Percentiles rank a stretch among this genome's conserved stretches.
Evolutionary conservation across 2,329 filamentous ascomycete genomes (phyloP).

Genomic region (Colletotrichum truncatum): DNA sequence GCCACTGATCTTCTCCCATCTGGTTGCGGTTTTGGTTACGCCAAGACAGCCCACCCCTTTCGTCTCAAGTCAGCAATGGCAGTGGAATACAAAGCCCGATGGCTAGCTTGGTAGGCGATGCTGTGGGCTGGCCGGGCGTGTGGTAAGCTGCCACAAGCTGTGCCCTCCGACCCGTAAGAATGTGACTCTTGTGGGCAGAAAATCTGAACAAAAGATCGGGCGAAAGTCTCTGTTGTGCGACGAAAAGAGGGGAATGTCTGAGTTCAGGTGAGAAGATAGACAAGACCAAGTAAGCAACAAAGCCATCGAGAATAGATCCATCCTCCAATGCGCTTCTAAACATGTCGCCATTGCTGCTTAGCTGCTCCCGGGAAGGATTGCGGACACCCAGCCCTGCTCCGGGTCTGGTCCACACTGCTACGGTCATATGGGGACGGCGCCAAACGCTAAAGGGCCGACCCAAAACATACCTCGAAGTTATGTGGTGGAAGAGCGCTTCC

Average conservation of each 20-base stretch:
- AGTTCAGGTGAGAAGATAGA: constrained; percentile 11
- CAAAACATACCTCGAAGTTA: not conserved
- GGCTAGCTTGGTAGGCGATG: not conserved
- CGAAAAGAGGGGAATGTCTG: constrained; percentile 6
- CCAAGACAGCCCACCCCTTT: not conserved
- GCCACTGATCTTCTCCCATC: not conserved
- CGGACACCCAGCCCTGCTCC: constrained; percentile 1
- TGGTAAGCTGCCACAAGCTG: not conserved
- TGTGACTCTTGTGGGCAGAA: not conserved
- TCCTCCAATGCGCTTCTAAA: not conserved
- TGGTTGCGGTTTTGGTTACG: constrained; percentile 8
- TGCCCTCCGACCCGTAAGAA: constrained; percentile 1
- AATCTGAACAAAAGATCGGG: constrained; percentile 9
- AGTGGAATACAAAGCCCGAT: not conserved
- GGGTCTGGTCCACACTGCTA: constrained; percentile 5
- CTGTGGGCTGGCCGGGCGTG: not conserved
- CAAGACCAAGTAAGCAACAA: not conserved
- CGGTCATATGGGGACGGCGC: not conserved
- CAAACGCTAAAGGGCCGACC: constrained; percentile 10
- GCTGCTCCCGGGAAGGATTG: not conserved
- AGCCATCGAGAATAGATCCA: not conserved
- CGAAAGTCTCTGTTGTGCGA: constrained; percentile 4
- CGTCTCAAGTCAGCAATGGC: constrained; percentile 4
- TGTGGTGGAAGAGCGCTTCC: not conserved
- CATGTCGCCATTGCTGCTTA: not conserved